A percentile compares a stretch with the other conserved stretches of the same genome.
phyloP scores from a whole-genome alignment of 1,284 basidiomycete species.

The Trametes sp. region DNA sequence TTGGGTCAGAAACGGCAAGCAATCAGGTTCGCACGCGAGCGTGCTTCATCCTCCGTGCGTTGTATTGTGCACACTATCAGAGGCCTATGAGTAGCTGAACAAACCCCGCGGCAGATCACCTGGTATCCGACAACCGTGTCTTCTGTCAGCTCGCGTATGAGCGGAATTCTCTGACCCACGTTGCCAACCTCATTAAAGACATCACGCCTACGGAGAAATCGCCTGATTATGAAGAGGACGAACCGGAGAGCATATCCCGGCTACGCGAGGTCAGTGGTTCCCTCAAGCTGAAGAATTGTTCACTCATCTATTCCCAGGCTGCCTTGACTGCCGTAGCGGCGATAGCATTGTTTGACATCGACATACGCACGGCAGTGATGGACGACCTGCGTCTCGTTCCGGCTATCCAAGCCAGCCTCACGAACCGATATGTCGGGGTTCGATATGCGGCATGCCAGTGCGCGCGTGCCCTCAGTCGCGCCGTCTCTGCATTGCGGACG shows the following conservation, averaged over 20 bases:
- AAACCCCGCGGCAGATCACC: slow-evolving; percentile 55
- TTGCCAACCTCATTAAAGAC: slow-evolving; percentile 56
- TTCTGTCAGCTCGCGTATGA: slow-evolving; percentile 72
- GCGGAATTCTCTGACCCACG: slow-evolving; percentile 61
- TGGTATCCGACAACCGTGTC: slow-evolving; percentile 74
- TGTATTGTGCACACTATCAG: too few relatives aligned
- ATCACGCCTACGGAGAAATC: slow-evolving; percentile 57
- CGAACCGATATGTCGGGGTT: slow-evolving; percentile 74
- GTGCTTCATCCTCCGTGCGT: slow-evolving; percentile 75
- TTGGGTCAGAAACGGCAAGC: slow-evolving; percentile 52
- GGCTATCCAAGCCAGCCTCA: slow-evolving; percentile 60
- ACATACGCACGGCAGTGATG: slow-evolving; percentile 72
- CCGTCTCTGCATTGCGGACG: slow-evolving; percentile 81
- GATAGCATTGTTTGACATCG: slow-evolving; percentile 73
- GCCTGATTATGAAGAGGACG: slow-evolving; percentile 62
- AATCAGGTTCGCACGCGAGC: slow-evolving; percentile 59
- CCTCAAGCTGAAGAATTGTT: not conserved
- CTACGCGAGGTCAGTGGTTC: slow-evolving; percentile 66
- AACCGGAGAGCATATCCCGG: slow-evolving; percentile 63
- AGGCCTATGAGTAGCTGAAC: too few relatives aligned
- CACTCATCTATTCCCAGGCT: slow-evolving; percentile 52
- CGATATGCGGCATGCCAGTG: slow-evolving; percentile 88
- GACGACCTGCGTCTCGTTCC: slow-evolving; percentile 62
- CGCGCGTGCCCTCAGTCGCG: slow-evolving; percentile 80
- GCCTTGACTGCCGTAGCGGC: slow-evolving; percentile 74